Conservation (phyloP, 768 basidiomycete species). For the Lactarius hengduanensis region DNA sequence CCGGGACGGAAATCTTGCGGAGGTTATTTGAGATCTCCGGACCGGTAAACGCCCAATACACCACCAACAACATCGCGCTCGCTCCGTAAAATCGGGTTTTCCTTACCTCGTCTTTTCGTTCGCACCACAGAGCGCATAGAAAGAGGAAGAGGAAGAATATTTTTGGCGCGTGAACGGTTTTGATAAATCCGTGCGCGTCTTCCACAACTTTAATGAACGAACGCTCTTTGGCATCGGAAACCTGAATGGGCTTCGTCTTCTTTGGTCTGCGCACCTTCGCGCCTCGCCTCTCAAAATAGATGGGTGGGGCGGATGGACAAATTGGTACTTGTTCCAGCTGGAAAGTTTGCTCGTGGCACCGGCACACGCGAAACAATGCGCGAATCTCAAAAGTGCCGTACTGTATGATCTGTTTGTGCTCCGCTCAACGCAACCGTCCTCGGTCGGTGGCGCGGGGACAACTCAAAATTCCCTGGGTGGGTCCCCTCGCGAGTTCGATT, state of each 20-base stretch:
- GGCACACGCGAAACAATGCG: background rate
- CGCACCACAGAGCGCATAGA: background rate
- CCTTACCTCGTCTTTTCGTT: background rate
- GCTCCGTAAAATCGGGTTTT: background rate
- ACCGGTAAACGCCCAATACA: background rate
- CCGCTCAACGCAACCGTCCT: background rate
- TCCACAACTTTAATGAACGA: background rate
- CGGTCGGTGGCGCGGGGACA: background rate
- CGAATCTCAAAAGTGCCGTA: background rate
- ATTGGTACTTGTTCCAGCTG: background rate
- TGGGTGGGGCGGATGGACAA: background rate
- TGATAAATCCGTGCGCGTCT: background rate
- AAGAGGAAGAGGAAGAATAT: background rate
- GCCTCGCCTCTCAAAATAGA: background rate
- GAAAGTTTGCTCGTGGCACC: background rate
- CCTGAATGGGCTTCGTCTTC: background rate
- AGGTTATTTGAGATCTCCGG: background rate
- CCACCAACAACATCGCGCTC: background rate
- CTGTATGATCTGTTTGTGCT: background rate
- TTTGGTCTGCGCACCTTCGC: background rate
- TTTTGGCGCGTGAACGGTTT: background rate
- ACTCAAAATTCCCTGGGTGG: background rate
- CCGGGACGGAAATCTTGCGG: background rate
- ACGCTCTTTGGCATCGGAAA: background rate
- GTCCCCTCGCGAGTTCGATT: slow-evolving; percentile 1